A percentile compares a stretch with the other conserved stretches of the same genome.
phyloP scores from a whole-genome alignment of 176 grass and related monocot genomes.

The Bonia amplexicaulis region DNA sequence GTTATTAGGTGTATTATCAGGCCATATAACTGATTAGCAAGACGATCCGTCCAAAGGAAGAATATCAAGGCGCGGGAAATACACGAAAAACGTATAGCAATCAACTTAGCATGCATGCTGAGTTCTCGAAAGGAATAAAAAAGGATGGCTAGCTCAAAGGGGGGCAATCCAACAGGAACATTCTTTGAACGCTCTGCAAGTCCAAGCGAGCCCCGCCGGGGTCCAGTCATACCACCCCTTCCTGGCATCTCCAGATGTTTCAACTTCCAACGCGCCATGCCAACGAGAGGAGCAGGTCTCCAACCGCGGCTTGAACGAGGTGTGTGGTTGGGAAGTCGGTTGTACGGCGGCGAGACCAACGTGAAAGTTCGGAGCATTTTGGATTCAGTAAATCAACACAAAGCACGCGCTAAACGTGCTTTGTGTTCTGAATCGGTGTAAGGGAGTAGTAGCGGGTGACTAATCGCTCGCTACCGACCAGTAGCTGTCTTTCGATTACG shows the following conservation, averaged over 20 bases:
- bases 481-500: neutral
- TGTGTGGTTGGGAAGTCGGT: neutral
- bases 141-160: neutral
- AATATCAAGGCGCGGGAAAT: neutral
- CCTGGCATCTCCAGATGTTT: neutral
- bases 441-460: neutral
- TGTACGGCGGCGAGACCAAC: neutral
- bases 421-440: neutral
- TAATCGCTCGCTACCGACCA: neutral
- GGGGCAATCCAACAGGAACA: conserved; percentile 17
- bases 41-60: neutral
- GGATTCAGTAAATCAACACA: neutral
- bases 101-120: neutral
- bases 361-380: neutral
- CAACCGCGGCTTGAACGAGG: neutral
- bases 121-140: neutral
- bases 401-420: neutral
- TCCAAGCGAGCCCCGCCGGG: conserved; percentile 36
- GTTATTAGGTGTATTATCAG: neutral
- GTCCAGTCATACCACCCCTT: neutral
- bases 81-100: neutral
- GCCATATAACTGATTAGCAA: neutral
- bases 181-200: conserved; percentile 3
- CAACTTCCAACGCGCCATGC: neutral
- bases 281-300: neutral